phyloP scores from a whole-genome alignment of 805 yeast species.

The Pichia thaimueangensis region DNA sequence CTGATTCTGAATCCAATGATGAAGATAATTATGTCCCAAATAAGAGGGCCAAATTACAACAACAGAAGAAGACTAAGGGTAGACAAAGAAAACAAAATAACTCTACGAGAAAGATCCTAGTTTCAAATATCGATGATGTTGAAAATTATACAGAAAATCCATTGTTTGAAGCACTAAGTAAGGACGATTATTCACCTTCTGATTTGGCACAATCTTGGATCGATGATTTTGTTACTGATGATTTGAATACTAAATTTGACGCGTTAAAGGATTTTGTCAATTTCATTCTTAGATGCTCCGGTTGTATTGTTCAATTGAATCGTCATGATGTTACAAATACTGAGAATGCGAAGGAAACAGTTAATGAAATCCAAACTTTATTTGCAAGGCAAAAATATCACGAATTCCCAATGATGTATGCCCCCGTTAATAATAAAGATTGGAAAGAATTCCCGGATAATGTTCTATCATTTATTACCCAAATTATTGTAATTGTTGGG shows the following conservation, averaged over 20 bases:
- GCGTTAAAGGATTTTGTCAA: conserved; percentile 64
- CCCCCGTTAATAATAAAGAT: conserved; percentile 33
- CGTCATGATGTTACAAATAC: conserved; percentile 60
- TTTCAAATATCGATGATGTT: conserved; percentile 31
- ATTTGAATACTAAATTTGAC: conserved; percentile 32
- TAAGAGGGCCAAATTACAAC: not conserved
- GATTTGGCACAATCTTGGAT: conserved; percentile 56
- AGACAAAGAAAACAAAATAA: not conserved
- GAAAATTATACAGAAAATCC: conserved; percentile 42
- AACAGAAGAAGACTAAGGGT: not conserved
- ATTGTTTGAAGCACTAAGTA: conserved; percentile 45
- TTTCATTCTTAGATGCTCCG: conserved; percentile 62
- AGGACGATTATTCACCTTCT: conserved; percentile 40
- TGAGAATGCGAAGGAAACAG: conserved; percentile 60
- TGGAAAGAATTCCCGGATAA: conserved; percentile 48
- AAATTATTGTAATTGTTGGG: conserved; percentile 45
- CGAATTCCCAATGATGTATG: conserved; percentile 52
- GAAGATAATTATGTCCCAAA: conserved; percentile 1
- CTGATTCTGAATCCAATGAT: not conserved
- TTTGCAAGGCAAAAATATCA: conserved; percentile 57
- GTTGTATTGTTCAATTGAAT: conserved; percentile 59
- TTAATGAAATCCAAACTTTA: conserved; percentile 60
- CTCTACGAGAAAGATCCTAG: not conserved
- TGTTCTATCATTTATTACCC: conserved; percentile 48
- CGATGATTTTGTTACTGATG: conserved; percentile 36